These are phyloP conservation scores for Penicillium ucsense DNA, from an alignment of 495 filamentous ascomycete species.

Conservation along the genomic window DNA sequence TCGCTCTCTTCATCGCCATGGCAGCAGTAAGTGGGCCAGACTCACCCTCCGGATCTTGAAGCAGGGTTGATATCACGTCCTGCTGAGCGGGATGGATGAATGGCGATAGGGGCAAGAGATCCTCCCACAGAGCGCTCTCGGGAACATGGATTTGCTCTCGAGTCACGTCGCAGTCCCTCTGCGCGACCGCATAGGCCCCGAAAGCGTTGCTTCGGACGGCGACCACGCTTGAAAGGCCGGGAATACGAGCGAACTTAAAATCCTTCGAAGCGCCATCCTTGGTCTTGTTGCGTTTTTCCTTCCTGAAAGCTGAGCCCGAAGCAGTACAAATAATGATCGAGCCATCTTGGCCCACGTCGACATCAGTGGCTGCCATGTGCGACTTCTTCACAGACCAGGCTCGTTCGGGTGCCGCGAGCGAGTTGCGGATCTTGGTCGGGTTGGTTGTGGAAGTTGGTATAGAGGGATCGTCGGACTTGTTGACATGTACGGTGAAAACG, in stretches of 20 bases:
- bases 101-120: slow-evolving; percentile 58
- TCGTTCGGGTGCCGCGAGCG: slow-evolving; percentile 61
- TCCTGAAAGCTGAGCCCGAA: slow-evolving; percentile 84
- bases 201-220: slow-evolving; percentile 78
- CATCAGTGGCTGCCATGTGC: slow-evolving; percentile 77
- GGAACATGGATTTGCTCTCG: slow-evolving; percentile 60
- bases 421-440: slow-evolving; percentile 72
- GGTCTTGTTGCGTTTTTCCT: slow-evolving; percentile 67
- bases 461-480: slow-evolving; percentile 50
- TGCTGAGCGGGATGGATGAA: slow-evolving; percentile 27
- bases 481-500: slow-evolving; percentile 70
- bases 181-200: slow-evolving; percentile 81
- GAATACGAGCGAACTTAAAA: slow-evolving; percentile 86
- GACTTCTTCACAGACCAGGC: slow-evolving; percentile 76
- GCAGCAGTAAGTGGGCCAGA: slow-evolving; percentile 13
- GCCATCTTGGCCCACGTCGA: slow-evolving; percentile 83
- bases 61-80: slow-evolving; percentile 9
- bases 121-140: slow-evolving; percentile 58
- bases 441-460: slow-evolving; percentile 71
- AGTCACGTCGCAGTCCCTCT: slow-evolving; percentile 76
- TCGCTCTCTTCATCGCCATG: slow-evolving; percentile 24
- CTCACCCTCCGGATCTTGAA: slow-evolving; percentile 8
- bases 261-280: slow-evolving; percentile 66
- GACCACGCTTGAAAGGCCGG: slow-evolving; percentile 72
- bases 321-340: slow-evolving; percentile 91